phyloP scores from a whole-genome alignment of 768 basidiomycete species.

The Calocybe cyanea region DNA sequence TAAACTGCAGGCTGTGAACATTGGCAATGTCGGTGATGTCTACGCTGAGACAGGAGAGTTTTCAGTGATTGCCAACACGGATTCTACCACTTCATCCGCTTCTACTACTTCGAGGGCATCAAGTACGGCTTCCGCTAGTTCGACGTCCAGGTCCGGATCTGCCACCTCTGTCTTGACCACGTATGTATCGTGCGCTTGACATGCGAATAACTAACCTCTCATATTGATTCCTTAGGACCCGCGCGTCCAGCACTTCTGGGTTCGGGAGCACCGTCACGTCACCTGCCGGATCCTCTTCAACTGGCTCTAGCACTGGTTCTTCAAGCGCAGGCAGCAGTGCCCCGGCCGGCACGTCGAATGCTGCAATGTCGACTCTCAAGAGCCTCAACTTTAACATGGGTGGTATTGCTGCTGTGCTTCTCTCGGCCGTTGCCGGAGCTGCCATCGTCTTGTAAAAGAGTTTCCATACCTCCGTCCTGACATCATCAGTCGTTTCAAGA shows the following conservation, averaged over 20 bases:
- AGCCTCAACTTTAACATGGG: slow-evolving; percentile 25
- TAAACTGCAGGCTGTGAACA: slow-evolving; percentile 41
- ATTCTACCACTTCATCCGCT: slow-evolving; percentile 2
- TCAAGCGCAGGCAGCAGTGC: slow-evolving; percentile 10
- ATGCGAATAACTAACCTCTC: neutral
- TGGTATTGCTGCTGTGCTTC: slow-evolving; percentile 29
- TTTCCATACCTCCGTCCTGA: too few relatives aligned
- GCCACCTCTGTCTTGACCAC: neutral
- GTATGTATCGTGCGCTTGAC: slow-evolving; percentile 5
- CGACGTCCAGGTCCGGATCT: slow-evolving; percentile 3
- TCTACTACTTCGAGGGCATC: slow-evolving; percentile 4
- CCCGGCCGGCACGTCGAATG: slow-evolving; percentile 19
- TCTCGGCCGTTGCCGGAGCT: slow-evolving; percentile 48
- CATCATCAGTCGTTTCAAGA: too few relatives aligned
- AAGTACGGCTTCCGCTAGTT: neutral
- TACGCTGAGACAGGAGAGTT: slow-evolving; percentile 39
- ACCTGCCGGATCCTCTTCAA: slow-evolving; percentile 10
- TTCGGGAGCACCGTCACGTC: slow-evolving; percentile 17
- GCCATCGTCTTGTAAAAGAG: slow-evolving; percentile 27
- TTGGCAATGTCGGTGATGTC: slow-evolving; percentile 42
- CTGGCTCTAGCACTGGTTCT: slow-evolving; percentile 9
- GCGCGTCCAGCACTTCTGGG: neutral
- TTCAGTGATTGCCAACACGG: slow-evolving; percentile 28
- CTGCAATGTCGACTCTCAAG: slow-evolving; percentile 26
- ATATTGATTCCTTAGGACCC: neutral